phyloP scores from a whole-genome alignment of 2,329 filamentous ascomycete species.

The Phoma sp. region DNA sequence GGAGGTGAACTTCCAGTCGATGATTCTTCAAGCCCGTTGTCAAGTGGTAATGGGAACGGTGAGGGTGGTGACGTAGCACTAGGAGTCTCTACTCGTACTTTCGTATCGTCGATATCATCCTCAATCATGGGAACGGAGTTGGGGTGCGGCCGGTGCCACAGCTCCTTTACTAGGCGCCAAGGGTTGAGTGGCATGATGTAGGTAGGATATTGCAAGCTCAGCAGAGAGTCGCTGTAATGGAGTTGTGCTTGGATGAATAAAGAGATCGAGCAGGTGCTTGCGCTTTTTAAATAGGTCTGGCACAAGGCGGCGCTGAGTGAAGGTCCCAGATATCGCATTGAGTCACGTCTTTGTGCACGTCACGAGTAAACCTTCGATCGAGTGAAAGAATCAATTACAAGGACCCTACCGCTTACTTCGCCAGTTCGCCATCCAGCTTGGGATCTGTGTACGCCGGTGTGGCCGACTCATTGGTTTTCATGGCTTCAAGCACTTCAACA shows the following conservation, averaged over 20 bases:
- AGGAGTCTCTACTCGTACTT: no score
- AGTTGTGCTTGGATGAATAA: background rate
- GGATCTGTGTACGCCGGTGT: conserved; percentile 65
- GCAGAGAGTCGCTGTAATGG: background rate
- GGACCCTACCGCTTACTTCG: background rate
- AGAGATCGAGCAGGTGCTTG: background rate
- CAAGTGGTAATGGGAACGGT: background rate
- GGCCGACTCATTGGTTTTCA: conserved; percentile 30
- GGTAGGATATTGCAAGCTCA: background rate
- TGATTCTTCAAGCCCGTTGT: background rate
- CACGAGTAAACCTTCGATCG: no score
- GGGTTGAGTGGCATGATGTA: background rate
- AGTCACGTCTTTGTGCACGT: background rate
- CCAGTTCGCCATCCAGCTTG: background rate
- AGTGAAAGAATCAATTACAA: background rate
- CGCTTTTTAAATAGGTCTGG: background rate
- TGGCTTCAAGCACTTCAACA: conserved; percentile 51
- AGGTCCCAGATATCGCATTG: background rate
- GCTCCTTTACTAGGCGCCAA: background rate
- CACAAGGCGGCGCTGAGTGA: background rate
- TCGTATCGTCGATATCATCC: no score
- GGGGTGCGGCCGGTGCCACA: background rate
- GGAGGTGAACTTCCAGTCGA: no score
- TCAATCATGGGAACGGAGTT: background rate
- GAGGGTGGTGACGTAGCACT: no score